Evolutionary conservation across 768 basidiomycete genomes (phyloP).

Genomic region (Candolleomyces aberdarensis): DNA sequence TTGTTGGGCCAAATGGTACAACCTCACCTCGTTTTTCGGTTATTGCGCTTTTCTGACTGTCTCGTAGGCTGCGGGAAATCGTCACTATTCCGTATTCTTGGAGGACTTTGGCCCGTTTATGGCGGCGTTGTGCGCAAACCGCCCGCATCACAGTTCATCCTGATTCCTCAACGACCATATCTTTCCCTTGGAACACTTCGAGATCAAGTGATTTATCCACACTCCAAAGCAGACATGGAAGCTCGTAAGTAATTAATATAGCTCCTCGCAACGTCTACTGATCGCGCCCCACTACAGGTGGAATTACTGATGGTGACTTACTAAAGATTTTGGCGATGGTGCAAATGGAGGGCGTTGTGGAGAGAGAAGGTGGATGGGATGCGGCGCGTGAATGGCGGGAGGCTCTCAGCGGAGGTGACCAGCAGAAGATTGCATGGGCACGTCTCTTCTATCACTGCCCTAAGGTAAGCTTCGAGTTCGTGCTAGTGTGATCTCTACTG

Average conservation of each 20-base stretch:
- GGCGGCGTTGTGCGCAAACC: constrained; percentile 90
- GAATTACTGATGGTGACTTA: constrained; percentile 73
- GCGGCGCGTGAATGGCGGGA: constrained; percentile 90
- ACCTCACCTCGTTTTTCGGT: not conserved
- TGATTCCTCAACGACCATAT: constrained; percentile 96
- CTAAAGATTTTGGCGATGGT: constrained; percentile 70
- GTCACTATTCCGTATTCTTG: constrained; percentile 91
- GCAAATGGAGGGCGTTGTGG: constrained; percentile 82
- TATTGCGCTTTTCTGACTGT: constrained; percentile 1
- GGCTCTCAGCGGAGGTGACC: constrained; percentile 89
- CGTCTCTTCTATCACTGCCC: constrained; percentile 93
- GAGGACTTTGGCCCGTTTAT: constrained; percentile 89
- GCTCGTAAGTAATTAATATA: constrained; percentile 45
- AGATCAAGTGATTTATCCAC: constrained; percentile 96
- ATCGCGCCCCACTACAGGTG: constrained; percentile 37
- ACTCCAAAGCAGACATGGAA: constrained; percentile 78
- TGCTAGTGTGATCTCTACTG: not conserved
- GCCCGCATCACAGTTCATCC: constrained; percentile 80
- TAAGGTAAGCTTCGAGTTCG: constrained; percentile 48
- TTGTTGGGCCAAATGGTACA: constrained; percentile 90
- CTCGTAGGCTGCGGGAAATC: constrained; percentile 78
- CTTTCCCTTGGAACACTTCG: constrained; percentile 90
- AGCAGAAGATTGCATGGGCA: constrained; percentile 97
- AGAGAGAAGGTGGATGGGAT: constrained; percentile 97
- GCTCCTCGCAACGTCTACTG: not conserved